Evolutionary conservation across 2,329 filamentous ascomycete species (phyloP).

Genomic region (Thermomyces lanuginosus): DNA sequence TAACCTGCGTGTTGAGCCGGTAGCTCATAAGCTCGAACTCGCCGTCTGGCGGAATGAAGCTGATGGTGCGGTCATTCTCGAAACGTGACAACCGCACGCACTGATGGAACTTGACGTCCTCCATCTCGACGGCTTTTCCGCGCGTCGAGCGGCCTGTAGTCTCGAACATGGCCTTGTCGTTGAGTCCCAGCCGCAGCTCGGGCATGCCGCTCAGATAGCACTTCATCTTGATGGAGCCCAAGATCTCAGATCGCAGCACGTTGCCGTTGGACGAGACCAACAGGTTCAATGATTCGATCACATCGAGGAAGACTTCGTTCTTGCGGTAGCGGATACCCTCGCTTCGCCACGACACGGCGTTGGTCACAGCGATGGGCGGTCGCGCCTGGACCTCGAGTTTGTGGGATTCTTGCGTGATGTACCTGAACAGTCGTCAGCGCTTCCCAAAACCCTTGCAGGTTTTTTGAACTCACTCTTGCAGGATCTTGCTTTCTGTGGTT

Average conservation of each 20-base stretch:
- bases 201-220: slow-evolving; percentile 98
- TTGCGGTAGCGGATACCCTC: slow-evolving; percentile 97
- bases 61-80: slow-evolving; percentile 96
- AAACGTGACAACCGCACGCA: slow-evolving; percentile 90
- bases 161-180: slow-evolving; percentile 99
- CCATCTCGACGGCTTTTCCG: slow-evolving; percentile 98
- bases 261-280: slow-evolving; percentile 89
- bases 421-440: slow-evolving; percentile 28
- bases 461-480: slow-evolving; percentile 53
- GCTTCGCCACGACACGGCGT: slow-evolving; percentile 93
- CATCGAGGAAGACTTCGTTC: slow-evolving; percentile 97
- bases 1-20: slow-evolving; percentile 94
- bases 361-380: slow-evolving; percentile 93
- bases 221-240: slow-evolving; percentile 98
- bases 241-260: slow-evolving; percentile 85
- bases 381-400: slow-evolving; percentile 94
- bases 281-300: slow-evolving; percentile 90
- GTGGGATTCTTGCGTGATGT: slow-evolving; percentile 98
- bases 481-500: slow-evolving; percentile 94
- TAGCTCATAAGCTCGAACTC: slow-evolving; percentile 99
- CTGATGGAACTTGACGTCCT: slow-evolving; percentile 98
- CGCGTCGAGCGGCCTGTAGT: slow-evolving; percentile 84
- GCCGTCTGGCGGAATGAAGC: slow-evolving; percentile 94
- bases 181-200: slow-evolving; percentile 79
- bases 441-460: slow-evolving; percentile 2